Percentiles rank a stretch among this genome's conserved stretches.
phyloP scores from a whole-genome alignment of 495 filamentous ascomycete species.

The Podospora sp. region DNA sequence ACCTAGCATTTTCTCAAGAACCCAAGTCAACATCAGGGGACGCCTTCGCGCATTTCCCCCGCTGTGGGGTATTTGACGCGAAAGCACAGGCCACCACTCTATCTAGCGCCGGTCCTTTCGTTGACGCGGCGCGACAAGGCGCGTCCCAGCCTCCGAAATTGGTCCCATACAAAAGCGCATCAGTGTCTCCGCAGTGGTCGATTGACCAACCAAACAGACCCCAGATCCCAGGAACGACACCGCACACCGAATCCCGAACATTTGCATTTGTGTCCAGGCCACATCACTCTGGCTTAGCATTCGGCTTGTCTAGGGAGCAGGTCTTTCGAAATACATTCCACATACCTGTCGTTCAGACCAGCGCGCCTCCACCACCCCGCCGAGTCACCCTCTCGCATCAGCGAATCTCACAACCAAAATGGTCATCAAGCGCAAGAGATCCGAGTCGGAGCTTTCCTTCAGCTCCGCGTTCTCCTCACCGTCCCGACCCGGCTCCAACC shows the following conservation, averaged over 20 bases:
- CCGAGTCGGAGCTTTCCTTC: constrained; percentile 52
- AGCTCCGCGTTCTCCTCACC: constrained; percentile 44
- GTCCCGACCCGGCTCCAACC: constrained; percentile 26
- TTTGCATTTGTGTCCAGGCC: neutral
- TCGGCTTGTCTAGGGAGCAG: neutral
- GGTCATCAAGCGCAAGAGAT: constrained; percentile 55
- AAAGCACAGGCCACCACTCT: constrained; percentile 11
- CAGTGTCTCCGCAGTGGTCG: neutral
- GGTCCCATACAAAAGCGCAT: neutral
- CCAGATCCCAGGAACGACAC: neutral
- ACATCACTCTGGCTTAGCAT: neutral
- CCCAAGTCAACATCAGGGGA: too few species aligned
- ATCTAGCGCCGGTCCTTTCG: neutral
- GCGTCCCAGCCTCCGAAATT: neutral
- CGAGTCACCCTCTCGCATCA: too few species aligned
- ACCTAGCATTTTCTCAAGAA: too few species aligned
- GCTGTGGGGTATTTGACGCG: neutral
- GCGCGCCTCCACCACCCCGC: too few species aligned
- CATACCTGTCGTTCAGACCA: neutral
- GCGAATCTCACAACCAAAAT: constrained; percentile 29
- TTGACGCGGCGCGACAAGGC: neutral
- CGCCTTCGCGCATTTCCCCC: neutral
- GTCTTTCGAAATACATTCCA: neutral
- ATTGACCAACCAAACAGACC: neutral
- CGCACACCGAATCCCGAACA: neutral